phyloP scores from a whole-genome alignment of 345 rosid genomes.

The Melaleuca alternifolia region DNA sequence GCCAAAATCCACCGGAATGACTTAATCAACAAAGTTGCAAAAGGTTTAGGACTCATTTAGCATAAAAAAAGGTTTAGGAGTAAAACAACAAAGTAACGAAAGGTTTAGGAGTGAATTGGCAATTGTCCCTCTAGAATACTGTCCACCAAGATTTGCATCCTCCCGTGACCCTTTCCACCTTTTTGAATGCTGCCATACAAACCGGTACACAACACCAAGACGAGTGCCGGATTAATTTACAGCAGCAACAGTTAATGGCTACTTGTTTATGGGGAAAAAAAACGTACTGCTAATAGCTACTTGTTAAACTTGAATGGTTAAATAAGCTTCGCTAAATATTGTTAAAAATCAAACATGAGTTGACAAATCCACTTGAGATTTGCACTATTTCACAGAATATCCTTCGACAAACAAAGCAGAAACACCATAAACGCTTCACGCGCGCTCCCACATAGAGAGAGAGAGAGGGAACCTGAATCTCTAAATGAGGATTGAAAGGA shows the following conservation, averaged over 20 bases:
- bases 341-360: no score
- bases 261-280: not conserved
- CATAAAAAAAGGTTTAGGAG: no score
- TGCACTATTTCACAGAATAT: no score
- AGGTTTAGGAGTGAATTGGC: no score
- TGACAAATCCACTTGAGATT: no score
- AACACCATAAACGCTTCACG: not conserved
- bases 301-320: not conserved
- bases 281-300: not conserved
- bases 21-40: no score
- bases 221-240: not conserved
- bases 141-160: not conserved
- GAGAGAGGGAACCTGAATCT: not conserved
- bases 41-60: no score
- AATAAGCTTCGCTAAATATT: not conserved
- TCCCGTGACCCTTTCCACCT: not conserved
- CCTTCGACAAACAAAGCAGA: not conserved
- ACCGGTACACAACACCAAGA: not conserved
- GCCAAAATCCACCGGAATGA: no score
- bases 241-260: not conserved
- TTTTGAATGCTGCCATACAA: not conserved
- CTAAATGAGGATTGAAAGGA: not conserved
- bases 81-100: no score
- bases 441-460: not conserved
- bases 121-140: no score